Evolutionary conservation across 2,329 filamentous ascomycete genomes (phyloP), one percentile per base, ranked within the genome.

Genomic region (Colletotrichum horii): DNA sequence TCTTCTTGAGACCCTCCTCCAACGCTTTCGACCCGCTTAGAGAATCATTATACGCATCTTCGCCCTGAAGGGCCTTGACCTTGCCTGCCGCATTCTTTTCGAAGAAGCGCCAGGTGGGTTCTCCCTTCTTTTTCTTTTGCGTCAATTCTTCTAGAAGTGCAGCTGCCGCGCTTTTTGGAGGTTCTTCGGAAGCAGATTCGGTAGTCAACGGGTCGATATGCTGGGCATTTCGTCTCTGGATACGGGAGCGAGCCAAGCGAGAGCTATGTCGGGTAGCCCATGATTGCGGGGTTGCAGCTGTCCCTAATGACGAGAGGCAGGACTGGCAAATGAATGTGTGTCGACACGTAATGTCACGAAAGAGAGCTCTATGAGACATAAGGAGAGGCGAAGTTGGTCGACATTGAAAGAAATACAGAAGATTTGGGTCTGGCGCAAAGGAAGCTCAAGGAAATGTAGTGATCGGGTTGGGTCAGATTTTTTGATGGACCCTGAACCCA

Each of bases 81-180:
- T 79, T 78, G 34, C 85, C 85, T 36, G 81, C 77, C 4, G 83
- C 82, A 16, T 84, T 84, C 79, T 90, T 86, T 70, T 91, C 88
- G 76, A 89, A 91, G 79, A 85, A 90, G 11, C 85, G 84, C 14
- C 90, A 83, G 4, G 83, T 77, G 26, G 76, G 48, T 15, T 76
- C 74, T 19, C 70, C 78, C 15, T 66, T 56, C 77, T 74, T 55
- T 52, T 76, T 56, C 28, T 73, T 55, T 28, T 73, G 14, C 68
- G 71, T 66, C 16, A 78, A 56, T 11, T 80, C 77, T 36, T 77
- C 77, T 8, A 80, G 64, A 12, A 85, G 80, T 6, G 75, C 61
- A 19, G 71, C 60, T 9, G 75, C 68, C 19, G 76, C 76, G n/a
- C 34, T 34, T 8, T 32, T 64, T 16, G 28, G 24, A 26, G 73